Conservation (phyloP, 1,284 basidiomycete genomes). For the Ceratorhiza oryzae-sativae region DNA sequence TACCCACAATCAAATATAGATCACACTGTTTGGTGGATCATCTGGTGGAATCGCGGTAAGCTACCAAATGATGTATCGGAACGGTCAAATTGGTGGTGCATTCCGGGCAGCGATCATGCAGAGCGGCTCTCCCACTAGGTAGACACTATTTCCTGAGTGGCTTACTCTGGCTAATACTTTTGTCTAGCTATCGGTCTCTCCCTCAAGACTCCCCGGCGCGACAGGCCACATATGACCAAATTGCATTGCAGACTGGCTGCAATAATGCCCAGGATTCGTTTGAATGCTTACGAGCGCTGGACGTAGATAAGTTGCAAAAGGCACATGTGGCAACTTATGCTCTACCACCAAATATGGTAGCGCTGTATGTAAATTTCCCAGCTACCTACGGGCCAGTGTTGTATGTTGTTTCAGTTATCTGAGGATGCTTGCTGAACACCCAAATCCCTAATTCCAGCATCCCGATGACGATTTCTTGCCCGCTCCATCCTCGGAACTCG, state of each 20-base stretch:
- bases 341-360: not conserved
- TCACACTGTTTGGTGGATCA: constrained; percentile 32
- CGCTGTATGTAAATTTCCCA: constrained; percentile 19
- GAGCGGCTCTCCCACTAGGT: constrained; percentile 5
- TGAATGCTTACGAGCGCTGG: constrained; percentile 12
- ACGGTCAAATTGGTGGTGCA: not conserved
- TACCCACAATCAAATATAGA: not conserved
- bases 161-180: not conserved
- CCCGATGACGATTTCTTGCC: constrained; percentile 21
- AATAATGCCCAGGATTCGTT: not conserved
- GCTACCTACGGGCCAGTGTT: constrained; percentile 24
- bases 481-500: not conserved
- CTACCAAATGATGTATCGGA: constrained; percentile 23
- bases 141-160: no score
- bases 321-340: constrained; percentile 12
- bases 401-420: not conserved
- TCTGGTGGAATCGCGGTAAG: constrained; percentile 19
- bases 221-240: constrained; percentile 17
- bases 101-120: constrained; percentile 32
- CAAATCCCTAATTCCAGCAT: not conserved
- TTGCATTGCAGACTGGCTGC: constrained; percentile 10
- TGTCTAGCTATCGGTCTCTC: constrained; percentile 11
- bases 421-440: not conserved
- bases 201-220: constrained; percentile 3
- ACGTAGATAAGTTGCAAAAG: not conserved